phyloP scores from a whole-genome alignment of 1,284 basidiomycete genomes.

The Veloboletus limbatus region DNA sequence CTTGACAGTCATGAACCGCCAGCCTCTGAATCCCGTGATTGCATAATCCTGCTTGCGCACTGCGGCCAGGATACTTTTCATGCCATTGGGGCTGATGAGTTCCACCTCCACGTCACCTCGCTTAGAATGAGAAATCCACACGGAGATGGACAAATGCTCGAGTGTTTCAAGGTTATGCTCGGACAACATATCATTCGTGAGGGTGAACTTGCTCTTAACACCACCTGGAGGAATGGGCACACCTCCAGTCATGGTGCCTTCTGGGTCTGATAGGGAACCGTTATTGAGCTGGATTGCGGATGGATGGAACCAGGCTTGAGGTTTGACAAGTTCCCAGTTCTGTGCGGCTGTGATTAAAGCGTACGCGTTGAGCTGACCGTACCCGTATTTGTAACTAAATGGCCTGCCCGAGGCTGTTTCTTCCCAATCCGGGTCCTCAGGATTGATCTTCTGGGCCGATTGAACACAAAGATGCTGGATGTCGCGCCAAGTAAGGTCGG shows the following conservation, averaged over 20 bases:
- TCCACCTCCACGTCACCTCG: conserved; percentile 95
- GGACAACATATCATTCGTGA: conserved; percentile 72
- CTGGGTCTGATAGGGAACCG: conserved; percentile 57
- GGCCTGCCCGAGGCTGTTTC: conserved; percentile 72
- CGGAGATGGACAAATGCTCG: conserved; percentile 91
- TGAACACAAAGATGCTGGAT: conserved; percentile 88
- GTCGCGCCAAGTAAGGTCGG: conserved; percentile 94
- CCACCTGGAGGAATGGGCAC: conserved; percentile 67
- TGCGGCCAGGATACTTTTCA: conserved; percentile 83
- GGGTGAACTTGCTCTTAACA: conserved; percentile 60
- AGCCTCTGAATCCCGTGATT: conserved; percentile 79
- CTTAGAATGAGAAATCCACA: conserved; percentile 87
- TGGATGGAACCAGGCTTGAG: conserved; percentile 88
- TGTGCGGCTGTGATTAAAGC: conserved; percentile 80
- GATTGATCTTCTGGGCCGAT: conserved; percentile 79
- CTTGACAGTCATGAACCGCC: conserved; percentile 98
- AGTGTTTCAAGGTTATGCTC: conserved; percentile 81
- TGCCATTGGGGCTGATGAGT: conserved; percentile 80
- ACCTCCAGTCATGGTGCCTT: conserved; percentile 60
- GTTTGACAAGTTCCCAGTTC: conserved; percentile 86
- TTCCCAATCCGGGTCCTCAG: conserved; percentile 95
- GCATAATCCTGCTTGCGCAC: conserved; percentile 70
- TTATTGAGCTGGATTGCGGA: conserved; percentile 66
- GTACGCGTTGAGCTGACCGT: conserved; percentile 86
- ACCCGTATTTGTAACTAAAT: conserved; percentile 98